Conservation (phyloP, 2,329 filamentous ascomycete species). For the Fusarium brachygibbosum region DNA sequence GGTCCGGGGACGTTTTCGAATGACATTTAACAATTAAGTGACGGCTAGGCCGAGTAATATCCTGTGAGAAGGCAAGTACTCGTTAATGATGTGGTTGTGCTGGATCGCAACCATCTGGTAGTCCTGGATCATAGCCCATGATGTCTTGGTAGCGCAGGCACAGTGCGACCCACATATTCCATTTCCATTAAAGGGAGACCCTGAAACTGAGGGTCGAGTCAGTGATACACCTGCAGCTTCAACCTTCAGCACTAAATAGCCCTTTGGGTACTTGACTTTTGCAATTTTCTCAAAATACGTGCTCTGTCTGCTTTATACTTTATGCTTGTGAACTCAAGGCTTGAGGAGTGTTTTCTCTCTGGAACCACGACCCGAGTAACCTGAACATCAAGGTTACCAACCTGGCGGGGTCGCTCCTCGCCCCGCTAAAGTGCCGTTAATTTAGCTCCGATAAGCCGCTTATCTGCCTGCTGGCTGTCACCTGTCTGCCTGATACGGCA, state of each 20-base stretch:
- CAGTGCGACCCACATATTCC: constrained; percentile 31
- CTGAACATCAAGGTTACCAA: neutral
- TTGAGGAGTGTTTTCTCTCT: neutral
- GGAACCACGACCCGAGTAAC: neutral
- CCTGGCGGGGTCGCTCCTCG: constrained; percentile 12
- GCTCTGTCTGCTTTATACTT: too few relatives aligned
- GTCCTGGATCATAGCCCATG: neutral
- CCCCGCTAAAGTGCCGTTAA: constrained; percentile 26
- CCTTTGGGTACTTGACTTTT: neutral
- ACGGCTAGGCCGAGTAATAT: neutral
- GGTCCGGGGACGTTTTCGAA: neutral
- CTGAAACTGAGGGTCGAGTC: constrained; percentile 18
- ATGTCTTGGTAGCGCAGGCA: constrained; percentile 24
- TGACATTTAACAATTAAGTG: neutral
- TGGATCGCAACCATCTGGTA: neutral
- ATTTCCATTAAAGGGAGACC: constrained; percentile 8
- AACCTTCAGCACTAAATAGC: neutral
- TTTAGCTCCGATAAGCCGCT: constrained; percentile 48
- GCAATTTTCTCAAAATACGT: neutral
- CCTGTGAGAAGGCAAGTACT: neutral
- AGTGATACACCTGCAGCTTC: neutral
- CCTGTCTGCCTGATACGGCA: constrained; percentile 52
- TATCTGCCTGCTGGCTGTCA: constrained; percentile 48
- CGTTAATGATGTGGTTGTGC: neutral
- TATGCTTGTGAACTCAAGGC: too few relatives aligned